Evolutionary conservation across 768 basidiomycete species (phyloP).

Genomic region (Serendipita sp.): DNA sequence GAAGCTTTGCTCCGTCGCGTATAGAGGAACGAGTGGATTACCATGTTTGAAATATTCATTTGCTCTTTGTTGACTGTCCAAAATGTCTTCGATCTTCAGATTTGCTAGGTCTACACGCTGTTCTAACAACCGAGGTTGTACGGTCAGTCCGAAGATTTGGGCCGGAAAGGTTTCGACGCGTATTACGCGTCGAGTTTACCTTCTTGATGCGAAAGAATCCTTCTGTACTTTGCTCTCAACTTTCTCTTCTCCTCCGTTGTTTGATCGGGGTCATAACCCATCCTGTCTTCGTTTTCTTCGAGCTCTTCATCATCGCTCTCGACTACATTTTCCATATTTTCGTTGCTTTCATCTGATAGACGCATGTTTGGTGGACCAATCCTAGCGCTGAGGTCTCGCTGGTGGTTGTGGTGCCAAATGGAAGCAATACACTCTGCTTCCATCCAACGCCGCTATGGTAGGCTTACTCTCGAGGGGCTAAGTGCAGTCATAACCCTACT

Average conservation of each 20-base stretch:
- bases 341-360: background rate
- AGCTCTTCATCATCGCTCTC: conserved; percentile 9
- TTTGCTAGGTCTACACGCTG: conserved; percentile 30
- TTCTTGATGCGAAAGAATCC: conserved; percentile 45
- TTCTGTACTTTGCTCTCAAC: conserved; percentile 58
- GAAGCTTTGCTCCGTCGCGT: background rate
- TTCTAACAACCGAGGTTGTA: conserved; percentile 34
- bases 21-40: background rate
- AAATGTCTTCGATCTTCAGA: conserved; percentile 12
- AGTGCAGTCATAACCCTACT: background rate
- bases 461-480: background rate
- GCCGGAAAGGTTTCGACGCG: conserved; percentile 3
- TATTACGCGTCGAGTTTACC: conserved; percentile 24
- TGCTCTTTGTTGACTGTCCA: conserved; percentile 9
- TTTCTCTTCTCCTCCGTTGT: conserved; percentile 64
- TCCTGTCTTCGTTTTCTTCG: conserved; percentile 18
- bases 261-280: conserved; percentile 70
- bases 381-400: background rate
- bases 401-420: background rate
- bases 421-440: background rate
- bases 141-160: conserved; percentile 19
- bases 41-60: conserved; percentile 16
- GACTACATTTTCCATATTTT: background rate
- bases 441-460: background rate
- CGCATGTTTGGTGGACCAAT: background rate